Percentiles rank a stretch among this genome's conserved stretches.
phyloP scores from a whole-genome alignment of 306 rosid genomes.

The Prunus mira region DNA sequence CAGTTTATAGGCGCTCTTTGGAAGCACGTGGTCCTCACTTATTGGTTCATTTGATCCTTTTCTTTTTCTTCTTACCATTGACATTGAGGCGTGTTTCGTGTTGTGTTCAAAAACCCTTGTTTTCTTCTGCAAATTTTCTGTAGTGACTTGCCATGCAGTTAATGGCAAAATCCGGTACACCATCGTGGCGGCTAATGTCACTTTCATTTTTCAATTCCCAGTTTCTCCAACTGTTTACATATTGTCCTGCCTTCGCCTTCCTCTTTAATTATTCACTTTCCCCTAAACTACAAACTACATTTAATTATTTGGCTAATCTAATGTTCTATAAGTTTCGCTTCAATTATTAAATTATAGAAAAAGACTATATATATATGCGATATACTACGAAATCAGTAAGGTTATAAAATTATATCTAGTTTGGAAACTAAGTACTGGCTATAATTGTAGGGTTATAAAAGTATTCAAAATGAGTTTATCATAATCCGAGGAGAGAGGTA shows the following conservation, averaged over 20 bases:
- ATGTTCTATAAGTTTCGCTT: too few relatives aligned
- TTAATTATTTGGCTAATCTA: too few relatives aligned
- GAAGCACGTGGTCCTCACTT: slow-evolving; percentile 10
- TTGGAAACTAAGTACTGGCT: too few relatives aligned
- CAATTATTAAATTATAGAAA: too few relatives aligned
- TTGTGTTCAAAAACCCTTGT: background rate
- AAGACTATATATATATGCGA: too few relatives aligned
- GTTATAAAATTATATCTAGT: too few relatives aligned
- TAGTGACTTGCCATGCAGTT: slow-evolving; percentile 8
- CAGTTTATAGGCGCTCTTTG: background rate
- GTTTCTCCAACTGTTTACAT: background rate
- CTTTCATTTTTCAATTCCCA: background rate
- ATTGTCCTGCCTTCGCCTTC: background rate
- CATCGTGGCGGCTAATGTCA: slow-evolving; percentile 14
- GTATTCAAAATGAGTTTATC: too few relatives aligned
- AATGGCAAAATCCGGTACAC: background rate
- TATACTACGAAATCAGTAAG: too few relatives aligned
- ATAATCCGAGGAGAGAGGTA: background rate
- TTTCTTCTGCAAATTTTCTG: background rate
- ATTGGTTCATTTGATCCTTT: background rate
- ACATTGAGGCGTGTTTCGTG: background rate
- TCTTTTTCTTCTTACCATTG: background rate
- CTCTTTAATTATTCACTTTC: background rate
- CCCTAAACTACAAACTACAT: background rate
- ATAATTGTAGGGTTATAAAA: too few relatives aligned